Evolutionary conservation across 768 basidiomycete genomes (phyloP), one percentile per base, ranked within the genome.

Genomic region (Suillus sp.): DNA sequence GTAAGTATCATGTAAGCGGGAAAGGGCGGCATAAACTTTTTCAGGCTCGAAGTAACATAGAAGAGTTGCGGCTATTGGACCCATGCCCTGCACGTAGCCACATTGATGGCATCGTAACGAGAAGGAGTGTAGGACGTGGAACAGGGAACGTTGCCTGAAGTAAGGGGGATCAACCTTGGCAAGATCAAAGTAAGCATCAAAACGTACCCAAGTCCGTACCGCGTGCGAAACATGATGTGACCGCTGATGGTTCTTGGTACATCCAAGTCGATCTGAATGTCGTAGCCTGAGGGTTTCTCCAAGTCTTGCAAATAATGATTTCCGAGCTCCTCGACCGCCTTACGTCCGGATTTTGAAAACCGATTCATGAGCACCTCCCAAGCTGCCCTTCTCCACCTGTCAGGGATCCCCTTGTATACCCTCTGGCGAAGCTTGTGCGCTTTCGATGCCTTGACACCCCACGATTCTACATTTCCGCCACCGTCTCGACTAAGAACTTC

Each of bases 11-110:
- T 99, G 96, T 9, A 99, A 77, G n/a, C 89, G 87, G 50, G 95
- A 89, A 51, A 99, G 84, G 32, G 88, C 83, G 4, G 90, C 86
- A 71, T 95, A 97, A 5, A 88, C 91, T 59, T 88, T 89, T 77
- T 95, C 92, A 9, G 97, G 94, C 66, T 90, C 89, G 73, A 95
- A 90, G 74, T 99, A 99, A 77, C 92, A 95, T 14, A 98, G 84
- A 25, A 99, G 82, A 1, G 95, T 98, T 1, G 96, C 92, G 0
- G 96, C 94, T 62, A 99, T 92, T 7, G 96, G 93, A 2, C 97
- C 96, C 97, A 99, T 99, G 64, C 97, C 97, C 78, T 99, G 97
- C 45, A 96, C 95, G 73, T 99, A 99, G 18, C 96, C 96, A 65
- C 97, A 99, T 13, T 84, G 80, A 20, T 80, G 74, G 76, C 96